Evolutionary conservation across 345 rosid species (phyloP), one percentile per base, ranked within the genome.

Genomic region (Salix udensis): DNA sequence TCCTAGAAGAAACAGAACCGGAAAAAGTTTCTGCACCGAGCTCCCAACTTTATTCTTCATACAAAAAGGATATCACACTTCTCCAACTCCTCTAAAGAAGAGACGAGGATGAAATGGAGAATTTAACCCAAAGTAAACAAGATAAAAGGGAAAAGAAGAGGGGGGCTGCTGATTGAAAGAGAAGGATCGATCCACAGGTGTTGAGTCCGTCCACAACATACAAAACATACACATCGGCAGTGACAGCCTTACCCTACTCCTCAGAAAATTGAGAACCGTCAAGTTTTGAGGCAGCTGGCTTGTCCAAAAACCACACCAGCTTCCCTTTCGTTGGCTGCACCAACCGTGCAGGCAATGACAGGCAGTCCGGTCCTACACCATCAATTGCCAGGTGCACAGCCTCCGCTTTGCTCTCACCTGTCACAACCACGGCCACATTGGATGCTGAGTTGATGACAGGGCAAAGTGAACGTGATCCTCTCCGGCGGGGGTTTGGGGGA

Each of bases 381-480:
- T 90, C 91, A 28, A 91, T 80, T 13, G 88, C 94, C 77, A 89
- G 78, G 83, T 88, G 94, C 2, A 89, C 76, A 50, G 92, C 89
- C 71, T 88, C 90, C 36, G 98, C 92, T 84, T 93, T 91, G 87
- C 83, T 82, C 53, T 89, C 97, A 3, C 94, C 97, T 4, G 91
- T 78, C 76, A 88, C 96, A 1, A 91, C 92, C 19, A 95, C 67
- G 5, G 80, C 96, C 36, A 95, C 96, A 19, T 84, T 89, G 67
- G 97, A 85, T 40, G 98, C 94, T 2, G 97, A 85, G 82, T 93
- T 93, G 84, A 95, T 91, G 87, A 93, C 97, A n/a, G 0, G 97
- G 97, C 76, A 95, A 74, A 67, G 97, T 95, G 82, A 93, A 95
- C 9, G 97, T 95, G 80, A 95, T 90, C 84, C 98, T 91, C 88